Base-by-base conservation (phyloP, 2,329 filamentous ascomycete genomes). In the Leptographium radiaticola region DNA sequence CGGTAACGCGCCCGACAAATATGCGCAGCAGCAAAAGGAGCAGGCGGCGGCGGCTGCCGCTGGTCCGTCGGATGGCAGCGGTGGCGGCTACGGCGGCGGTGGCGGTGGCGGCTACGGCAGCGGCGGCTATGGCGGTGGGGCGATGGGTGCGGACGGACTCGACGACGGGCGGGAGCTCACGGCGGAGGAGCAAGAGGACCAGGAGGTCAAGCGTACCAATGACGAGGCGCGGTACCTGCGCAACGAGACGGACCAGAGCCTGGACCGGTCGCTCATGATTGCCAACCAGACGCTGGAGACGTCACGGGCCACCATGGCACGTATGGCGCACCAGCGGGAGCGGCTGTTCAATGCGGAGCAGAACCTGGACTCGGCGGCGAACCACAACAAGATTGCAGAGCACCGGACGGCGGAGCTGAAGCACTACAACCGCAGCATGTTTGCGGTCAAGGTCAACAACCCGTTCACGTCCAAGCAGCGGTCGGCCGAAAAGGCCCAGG, bases 341-440 rank as follows among this genome's bases (percentile, higher is more conserved):
- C 78, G 84, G 16, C 77, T 95, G 53, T 81, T 90, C 65, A 88
- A 90, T 63, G 87, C 86, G 0, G 87, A 95, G 67, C 81, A 80
- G 67, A 89, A 91, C 62, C 75, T 96, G 55, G 88, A 95, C 62
- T 74, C 87, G 59, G 86, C 89, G 5, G 71, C 79, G n/a, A 84
- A 84, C 58, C 83, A 89, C 65, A 87, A 87, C 61, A 80, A 81
- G 55, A 72, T 86, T 56, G 87, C 87, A 0, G 83, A 89, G 61
- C 87, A 90, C 60, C 86, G 87, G 61, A 85, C 89, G 1, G 80
- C 82, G 49, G 89, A 95, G 64, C 73, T 96, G 40, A 91, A 91
- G 71, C 87, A 80, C 1, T 74, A 94, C 50, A 95, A 96, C 68
- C 76, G 85, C 58, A 89, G 84, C 71, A 95, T 96, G 89, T 95